These are phyloP conservation scores for Phialophora macrospora DNA, from an alignment of 2,329 filamentous ascomycete genomes.

Conservation along the genomic window DNA sequence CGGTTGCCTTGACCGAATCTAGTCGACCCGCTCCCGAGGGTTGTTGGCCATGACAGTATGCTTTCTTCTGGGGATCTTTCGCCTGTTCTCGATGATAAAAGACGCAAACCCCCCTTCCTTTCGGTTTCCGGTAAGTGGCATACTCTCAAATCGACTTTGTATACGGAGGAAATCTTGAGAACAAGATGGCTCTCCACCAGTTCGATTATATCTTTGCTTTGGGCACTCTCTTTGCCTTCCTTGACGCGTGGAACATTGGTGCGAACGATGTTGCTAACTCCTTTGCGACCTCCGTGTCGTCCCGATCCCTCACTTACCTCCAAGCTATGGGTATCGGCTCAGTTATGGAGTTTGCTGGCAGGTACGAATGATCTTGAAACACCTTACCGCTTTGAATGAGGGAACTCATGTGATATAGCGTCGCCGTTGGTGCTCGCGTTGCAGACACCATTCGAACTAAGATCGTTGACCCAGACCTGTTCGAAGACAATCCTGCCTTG, in stretches of 20 bases:
- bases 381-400: no score
- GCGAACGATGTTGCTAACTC: conserved; percentile 84
- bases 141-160: no score
- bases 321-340: conserved; percentile 70
- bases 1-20: no score
- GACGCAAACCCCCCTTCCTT: no score
- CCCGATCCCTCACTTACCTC: conserved; percentile 71
- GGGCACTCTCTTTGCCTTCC: conserved; percentile 74
- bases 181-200: conserved; percentile 45
- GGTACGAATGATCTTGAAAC: no score
- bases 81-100: no score
- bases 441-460: conserved; percentile 79
- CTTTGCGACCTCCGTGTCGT: conserved; percentile 82
- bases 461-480: conserved; percentile 66
- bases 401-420: conserved; percentile 27
- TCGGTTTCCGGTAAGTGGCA: no score
- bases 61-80: no score
- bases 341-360: conserved; percentile 68
- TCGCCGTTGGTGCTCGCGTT: conserved; percentile 69
- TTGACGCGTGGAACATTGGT: conserved; percentile 78
- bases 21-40: no score
- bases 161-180: no score
- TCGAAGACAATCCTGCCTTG: conserved; percentile 64
- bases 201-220: conserved; percentile 76
- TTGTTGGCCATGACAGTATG: no score